These are phyloP conservation scores for Desmodesmus armatus DNA, from an alignment of 139 green algal species.

Conservation along the genomic window DNA sequence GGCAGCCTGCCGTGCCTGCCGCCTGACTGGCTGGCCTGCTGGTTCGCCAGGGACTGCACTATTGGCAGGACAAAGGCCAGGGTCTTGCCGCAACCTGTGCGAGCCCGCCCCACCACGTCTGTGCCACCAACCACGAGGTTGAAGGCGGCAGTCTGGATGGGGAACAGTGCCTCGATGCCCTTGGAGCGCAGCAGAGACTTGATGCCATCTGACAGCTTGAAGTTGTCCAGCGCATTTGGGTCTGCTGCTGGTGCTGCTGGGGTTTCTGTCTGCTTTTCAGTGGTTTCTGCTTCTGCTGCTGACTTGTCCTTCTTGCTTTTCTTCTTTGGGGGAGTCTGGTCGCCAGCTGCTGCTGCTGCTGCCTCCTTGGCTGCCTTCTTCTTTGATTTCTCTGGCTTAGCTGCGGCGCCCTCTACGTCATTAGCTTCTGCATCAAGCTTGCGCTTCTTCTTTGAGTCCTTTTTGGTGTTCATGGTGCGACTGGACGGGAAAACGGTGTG, in stretches of 20 bases:
- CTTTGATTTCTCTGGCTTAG: too few species aligned
- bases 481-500: too few species aligned
- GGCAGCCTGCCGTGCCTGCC: slow-evolving; percentile 64
- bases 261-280: slow-evolving; percentile 17
- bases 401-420: too few species aligned
- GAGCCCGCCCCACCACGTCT: slow-evolving; percentile 94
- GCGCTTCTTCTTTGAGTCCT: too few species aligned
- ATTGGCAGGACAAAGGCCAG: slow-evolving; percentile 98
- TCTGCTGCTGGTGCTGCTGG: slow-evolving; percentile 40
- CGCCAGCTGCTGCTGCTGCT: too few species aligned
- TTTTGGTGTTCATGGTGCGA: too few species aligned
- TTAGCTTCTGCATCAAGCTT: too few species aligned
- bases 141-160: slow-evolving; percentile 95
- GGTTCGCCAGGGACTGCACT: slow-evolving; percentile 81
- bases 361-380: too few species aligned
- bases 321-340: too few species aligned
- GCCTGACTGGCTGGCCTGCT: slow-evolving; percentile 24
- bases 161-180: slow-evolving; percentile 92
- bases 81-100: slow-evolving; percentile 98
- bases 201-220: slow-evolving; percentile 74
- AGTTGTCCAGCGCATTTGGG: slow-evolving; percentile 84
- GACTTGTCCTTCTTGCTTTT: slow-evolving; percentile 30
- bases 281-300: not conserved
- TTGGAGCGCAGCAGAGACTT: slow-evolving; percentile 80
- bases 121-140: slow-evolving; percentile 76